Evolutionary conservation across 768 basidiomycete genomes (phyloP).

Genomic region (Mrakia gelida): DNA sequence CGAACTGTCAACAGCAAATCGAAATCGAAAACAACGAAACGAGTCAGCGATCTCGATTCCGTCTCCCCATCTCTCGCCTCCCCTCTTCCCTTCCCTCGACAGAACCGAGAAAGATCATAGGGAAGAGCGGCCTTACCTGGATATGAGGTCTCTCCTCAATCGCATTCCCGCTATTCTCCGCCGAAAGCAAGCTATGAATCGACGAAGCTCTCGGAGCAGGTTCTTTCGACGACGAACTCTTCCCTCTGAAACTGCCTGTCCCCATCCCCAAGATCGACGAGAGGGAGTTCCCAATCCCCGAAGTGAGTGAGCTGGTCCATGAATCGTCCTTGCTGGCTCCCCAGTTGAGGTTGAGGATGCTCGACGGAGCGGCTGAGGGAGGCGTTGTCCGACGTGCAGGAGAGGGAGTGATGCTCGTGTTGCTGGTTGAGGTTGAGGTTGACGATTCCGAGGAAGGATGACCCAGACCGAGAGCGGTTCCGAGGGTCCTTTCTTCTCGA

Average conservation of each 20-base stretch:
- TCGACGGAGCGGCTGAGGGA: conserved; percentile 20
- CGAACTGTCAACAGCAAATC: conserved; percentile 35
- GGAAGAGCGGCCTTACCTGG: conserved; percentile 51
- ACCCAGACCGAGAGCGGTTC: background rate
- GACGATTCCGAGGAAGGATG: background rate
- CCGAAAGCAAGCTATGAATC: conserved; percentile 8
- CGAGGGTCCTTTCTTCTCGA: background rate
- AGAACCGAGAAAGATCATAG: too few relatives aligned
- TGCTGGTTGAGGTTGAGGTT: background rate
- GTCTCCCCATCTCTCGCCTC: background rate
- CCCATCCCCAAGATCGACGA: conserved; percentile 54
- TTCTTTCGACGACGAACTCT: conserved; percentile 32
- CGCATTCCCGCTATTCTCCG: conserved; percentile 47
- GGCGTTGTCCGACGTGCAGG: background rate
- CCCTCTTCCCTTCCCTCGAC: too few relatives aligned
- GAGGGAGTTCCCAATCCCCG: conserved; percentile 58
- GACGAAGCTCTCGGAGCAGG: conserved; percentile 48
- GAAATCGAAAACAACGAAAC: background rate
- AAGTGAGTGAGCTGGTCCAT: conserved; percentile 56
- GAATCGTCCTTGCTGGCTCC: conserved; percentile 55
- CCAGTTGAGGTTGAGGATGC: conserved; percentile 47
- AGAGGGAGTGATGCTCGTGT: background rate
- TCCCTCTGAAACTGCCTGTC: conserved; percentile 39
- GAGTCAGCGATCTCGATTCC: background rate
- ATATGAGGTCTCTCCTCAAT: conserved; percentile 75